A percentile compares a stretch with the other conserved stretches of the same genome.
Conservation (phyloP, 805 yeast species). For the Sugiyamaella mastotermitis region DNA sequence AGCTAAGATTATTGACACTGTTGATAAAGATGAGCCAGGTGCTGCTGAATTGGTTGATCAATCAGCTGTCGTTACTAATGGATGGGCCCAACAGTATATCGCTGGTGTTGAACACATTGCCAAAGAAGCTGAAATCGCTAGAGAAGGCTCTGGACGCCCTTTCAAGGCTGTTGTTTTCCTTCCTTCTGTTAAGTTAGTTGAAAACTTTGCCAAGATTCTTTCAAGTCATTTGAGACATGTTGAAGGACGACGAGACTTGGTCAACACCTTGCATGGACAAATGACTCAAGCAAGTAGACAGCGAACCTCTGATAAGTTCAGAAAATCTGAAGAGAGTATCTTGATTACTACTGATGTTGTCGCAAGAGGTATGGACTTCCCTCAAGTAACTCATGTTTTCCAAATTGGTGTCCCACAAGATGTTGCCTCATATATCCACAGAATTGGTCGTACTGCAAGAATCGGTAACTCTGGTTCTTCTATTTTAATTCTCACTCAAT, state of each 20-base stretch:
- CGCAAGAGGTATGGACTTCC: constrained; percentile 96
- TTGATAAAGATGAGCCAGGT: constrained; percentile 66
- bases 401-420: constrained; percentile 77
- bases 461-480: constrained; percentile 80
- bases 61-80: constrained; percentile 47
- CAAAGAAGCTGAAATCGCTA: constrained; percentile 31
- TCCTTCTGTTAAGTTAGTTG: constrained; percentile 69
- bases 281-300: constrained; percentile 66
- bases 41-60: constrained; percentile 75
- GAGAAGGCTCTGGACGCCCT: constrained; percentile 13
- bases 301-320: constrained; percentile 48
- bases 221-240: constrained; percentile 18
- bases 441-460: constrained; percentile 95
- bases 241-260: constrained; percentile 5
- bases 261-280: constrained; percentile 57
- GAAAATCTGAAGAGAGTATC: constrained; percentile 43
- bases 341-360: constrained; percentile 88
- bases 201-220: constrained; percentile 45
- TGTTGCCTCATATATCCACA: constrained; percentile 77
- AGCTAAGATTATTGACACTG: constrained; percentile 54
- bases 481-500: constrained; percentile 47
- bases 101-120: constrained; percentile 47
- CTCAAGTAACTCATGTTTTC: constrained; percentile 75
- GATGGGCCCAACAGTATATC: constrained; percentile 52
- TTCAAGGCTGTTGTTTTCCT: constrained; percentile 81